Percentiles rank a stretch among this genome's conserved stretches.
Conservation (phyloP, 108 stramenopile genomes). For the Cyclotella cryptica region DNA sequence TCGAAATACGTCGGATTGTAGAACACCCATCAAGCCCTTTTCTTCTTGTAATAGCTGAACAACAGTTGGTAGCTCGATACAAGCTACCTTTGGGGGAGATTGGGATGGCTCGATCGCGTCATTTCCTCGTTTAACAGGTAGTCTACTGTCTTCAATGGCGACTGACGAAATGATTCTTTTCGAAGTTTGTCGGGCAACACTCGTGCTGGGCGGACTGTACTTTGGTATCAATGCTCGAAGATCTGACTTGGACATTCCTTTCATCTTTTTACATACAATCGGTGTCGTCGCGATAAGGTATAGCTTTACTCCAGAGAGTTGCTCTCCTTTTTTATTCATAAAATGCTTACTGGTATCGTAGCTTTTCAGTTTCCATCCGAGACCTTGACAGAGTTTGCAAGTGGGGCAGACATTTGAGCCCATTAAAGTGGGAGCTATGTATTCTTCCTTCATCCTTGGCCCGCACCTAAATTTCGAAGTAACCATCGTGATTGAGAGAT, state of each 20-base stretch:
- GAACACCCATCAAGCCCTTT: slow-evolving; percentile 29
- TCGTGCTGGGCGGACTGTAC: background rate
- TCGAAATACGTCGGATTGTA: slow-evolving; percentile 39
- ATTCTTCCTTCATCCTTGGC: slow-evolving; percentile 2
- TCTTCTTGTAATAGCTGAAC: slow-evolving; percentile 29
- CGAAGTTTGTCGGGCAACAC: background rate
- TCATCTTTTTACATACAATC: slow-evolving; percentile 3
- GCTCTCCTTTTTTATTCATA: background rate
- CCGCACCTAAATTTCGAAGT: background rate
- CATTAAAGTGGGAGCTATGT: background rate
- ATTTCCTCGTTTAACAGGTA: slow-evolving; percentile 4
- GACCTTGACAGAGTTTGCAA: background rate
- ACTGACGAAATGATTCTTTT: background rate
- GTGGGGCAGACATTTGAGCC: background rate
- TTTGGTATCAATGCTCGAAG: slow-evolving; percentile 2
- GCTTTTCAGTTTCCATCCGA: background rate
- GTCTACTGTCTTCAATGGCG: background rate
- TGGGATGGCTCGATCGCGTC: background rate
- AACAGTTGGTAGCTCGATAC: slow-evolving; percentile 41
- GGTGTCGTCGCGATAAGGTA: background rate
- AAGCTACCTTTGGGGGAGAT: background rate
- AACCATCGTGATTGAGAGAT: background rate
- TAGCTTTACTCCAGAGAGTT: background rate
- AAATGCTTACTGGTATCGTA: background rate
- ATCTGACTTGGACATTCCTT: background rate